Percentiles rank a stretch among this genome's conserved stretches.
phyloP scores from a whole-genome alignment of 257 asterid species.

The Oldenlandia corymbosa region DNA sequence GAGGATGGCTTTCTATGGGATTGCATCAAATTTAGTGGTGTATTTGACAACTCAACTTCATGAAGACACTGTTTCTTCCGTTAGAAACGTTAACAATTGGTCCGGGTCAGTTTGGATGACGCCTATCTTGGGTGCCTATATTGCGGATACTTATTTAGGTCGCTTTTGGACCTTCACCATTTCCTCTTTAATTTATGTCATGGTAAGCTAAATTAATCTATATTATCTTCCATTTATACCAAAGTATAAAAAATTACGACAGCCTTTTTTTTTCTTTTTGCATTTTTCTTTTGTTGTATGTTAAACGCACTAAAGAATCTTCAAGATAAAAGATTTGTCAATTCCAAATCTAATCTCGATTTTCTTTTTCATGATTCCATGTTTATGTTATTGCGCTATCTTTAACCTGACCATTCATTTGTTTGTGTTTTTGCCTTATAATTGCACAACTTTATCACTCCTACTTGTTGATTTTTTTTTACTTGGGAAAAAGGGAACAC shows the following conservation, averaged over 20 bases:
- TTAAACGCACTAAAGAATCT: slow-evolving; percentile 2
- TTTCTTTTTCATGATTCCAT: slow-evolving; percentile 12
- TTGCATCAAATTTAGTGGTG: slow-evolving; percentile 83
- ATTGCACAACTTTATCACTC: slow-evolving; percentile 17
- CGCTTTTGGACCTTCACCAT: slow-evolving; percentile 89
- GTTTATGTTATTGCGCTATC: slow-evolving; percentile 9
- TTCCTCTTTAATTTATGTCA: slow-evolving; percentile 72
- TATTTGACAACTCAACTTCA: slow-evolving; percentile 78
- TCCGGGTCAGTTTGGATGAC: slow-evolving; percentile 90
- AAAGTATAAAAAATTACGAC: no score
- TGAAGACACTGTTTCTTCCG: slow-evolving; percentile 75
- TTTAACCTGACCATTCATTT: slow-evolving; percentile 12
- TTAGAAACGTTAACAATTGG: slow-evolving; percentile 84
- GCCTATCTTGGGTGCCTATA: slow-evolving; percentile 77
- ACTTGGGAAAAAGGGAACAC: no score
- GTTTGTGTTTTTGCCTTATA: slow-evolving; percentile 9
- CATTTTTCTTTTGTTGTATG: no score
- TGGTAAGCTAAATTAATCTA: slow-evolving; percentile 27
- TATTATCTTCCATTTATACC: background rate
- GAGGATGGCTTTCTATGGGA: slow-evolving; percentile 89
- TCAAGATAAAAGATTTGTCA: background rate
- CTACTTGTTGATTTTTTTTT: background rate
- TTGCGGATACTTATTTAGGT: slow-evolving; percentile 81
- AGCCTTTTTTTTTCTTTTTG: no score
- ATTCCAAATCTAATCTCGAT: slow-evolving; percentile 4